Conservation (phyloP, 2,329 filamentous ascomycete species). For the Alternaria arbusti region DNA sequence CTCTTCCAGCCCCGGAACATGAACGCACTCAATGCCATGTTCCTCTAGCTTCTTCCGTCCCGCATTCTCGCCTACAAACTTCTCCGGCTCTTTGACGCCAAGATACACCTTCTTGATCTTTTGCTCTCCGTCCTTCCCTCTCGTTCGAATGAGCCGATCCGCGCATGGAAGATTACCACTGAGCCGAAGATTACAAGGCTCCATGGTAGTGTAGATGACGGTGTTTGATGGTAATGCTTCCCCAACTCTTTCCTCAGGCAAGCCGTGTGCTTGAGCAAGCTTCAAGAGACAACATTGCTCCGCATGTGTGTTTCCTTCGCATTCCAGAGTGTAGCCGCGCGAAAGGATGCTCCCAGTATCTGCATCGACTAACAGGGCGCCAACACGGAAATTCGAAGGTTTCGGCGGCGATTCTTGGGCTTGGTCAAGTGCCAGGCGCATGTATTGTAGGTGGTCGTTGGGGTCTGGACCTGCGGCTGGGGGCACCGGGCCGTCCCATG, state of each 20-base stretch:
- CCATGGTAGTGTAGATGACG: conserved; percentile 90
- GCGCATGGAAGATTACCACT: conserved; percentile 80
- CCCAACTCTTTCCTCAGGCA: conserved; percentile 62
- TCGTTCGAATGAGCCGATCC: conserved; percentile 71
- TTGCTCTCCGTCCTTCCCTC: conserved; percentile 52
- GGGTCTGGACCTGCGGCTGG: conserved; percentile 27
- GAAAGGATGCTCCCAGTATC: conserved; percentile 67
- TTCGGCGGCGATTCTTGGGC: conserved; percentile 82
- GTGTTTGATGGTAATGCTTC: conserved; percentile 60
- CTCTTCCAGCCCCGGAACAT: conserved; percentile 76
- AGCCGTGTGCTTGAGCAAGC: conserved; percentile 51
- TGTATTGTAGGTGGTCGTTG: conserved; percentile 55
- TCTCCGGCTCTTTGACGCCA: conserved; percentile 87
- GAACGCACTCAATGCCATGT: conserved; percentile 75
- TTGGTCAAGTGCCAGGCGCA: conserved; percentile 76
- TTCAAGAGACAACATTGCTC: conserved; percentile 93
- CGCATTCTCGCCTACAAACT: conserved; percentile 83
- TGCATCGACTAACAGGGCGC: conserved; percentile 78
- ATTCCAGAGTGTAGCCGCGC: conserved; percentile 89
- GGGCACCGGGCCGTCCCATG: conserved; percentile 27
- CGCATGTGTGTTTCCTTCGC: conserved; percentile 91
- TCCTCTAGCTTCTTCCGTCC: conserved; percentile 73
- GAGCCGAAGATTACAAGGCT: conserved; percentile 76
- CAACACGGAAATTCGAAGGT: conserved; percentile 91
- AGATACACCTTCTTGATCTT: conserved; percentile 81